Evolutionary conservation across 306 rosid species (phyloP), one percentile per base, ranked within the genome.

Genomic region (Crotalaria pallida): DNA sequence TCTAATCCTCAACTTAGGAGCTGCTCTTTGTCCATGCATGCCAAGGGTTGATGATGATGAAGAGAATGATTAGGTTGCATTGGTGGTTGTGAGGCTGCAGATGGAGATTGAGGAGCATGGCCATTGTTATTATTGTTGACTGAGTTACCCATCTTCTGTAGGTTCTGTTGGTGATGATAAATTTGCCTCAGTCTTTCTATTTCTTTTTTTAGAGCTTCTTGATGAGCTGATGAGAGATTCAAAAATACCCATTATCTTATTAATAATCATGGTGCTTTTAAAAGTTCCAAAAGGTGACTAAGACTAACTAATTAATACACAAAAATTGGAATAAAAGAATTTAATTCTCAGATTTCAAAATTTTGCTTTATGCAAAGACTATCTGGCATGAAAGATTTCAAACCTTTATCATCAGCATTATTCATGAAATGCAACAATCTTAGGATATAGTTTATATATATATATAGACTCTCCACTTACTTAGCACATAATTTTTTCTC

Each of bases 131-230:
- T 83, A 58, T 79, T 81, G 49, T 63, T 71, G 59, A 21, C 61
- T 38, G 73, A 22, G 45, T 67, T 79, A 1, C 60, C 66, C 85
- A 85, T 85, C 84, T 85, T 90, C 41, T 87, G 82, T 18, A 85
- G 71, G 65, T 72, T 87, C 53, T 94, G 98, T 21, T 91, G 97
- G 65, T 88, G 97, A 65, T 87, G 89, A 65, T 94, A 90, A 21
- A 94, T 84, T 49, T 94, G 92, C 79, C 97, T 91, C 19, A 94
- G 70, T 59, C 97, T 87, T 81, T 91, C 97, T 74, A 94, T 90
- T 76, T 91, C 99, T 78, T 84, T 88, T 87, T 86, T 94, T 5
- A 94, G 21, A 73, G 99, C 96, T 57, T 91, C 92, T 86, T 94
- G 97, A 72, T 94, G 97, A 81, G 97, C 98, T 94, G 84, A 23